Percentiles rank a stretch among this genome's conserved stretches.
Evolutionary conservation across 2,329 filamentous ascomycete genomes (phyloP).

Genomic region (Fusarium austroafricanum): DNA sequence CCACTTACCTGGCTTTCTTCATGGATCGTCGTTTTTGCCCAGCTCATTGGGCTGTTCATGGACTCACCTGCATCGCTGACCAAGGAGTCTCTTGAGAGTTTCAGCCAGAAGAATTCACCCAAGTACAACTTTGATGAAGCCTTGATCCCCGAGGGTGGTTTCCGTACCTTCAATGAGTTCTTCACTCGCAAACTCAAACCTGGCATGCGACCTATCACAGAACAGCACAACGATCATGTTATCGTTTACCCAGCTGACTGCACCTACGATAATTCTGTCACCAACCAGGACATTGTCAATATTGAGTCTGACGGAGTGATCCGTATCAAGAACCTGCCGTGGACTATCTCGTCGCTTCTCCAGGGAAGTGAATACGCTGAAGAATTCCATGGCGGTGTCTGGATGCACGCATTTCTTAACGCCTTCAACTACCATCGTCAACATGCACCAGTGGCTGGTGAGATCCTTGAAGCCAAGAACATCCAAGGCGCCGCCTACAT

Average conservation of each 20-base stretch:
- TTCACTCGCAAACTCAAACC: conserved; percentile 12
- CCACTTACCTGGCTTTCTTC: conserved; percentile 16
- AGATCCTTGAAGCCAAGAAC: conserved; percentile 11
- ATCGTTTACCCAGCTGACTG: conserved; percentile 17
- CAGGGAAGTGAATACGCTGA: conserved; percentile 1
- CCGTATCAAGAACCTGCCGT: conserved; percentile 2
- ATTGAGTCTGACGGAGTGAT: conserved; percentile 12
- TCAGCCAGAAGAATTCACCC: conserved; percentile 5
- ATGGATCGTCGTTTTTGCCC: conserved; percentile 13
- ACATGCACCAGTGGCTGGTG: neutral
- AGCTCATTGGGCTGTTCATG: conserved; percentile 20
- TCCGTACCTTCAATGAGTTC: conserved; percentile 17
- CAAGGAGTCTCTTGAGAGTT: neutral
- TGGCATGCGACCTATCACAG: neutral
- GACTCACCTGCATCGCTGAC: conserved; percentile 1
- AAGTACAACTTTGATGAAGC: conserved; percentile 10
- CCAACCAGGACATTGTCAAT: conserved; percentile 10
- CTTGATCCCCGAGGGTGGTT: conserved; percentile 5
- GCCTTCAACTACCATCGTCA: conserved; percentile 19
- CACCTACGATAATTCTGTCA: conserved; percentile 4
- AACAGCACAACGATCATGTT: neutral
- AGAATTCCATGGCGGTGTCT: conserved; percentile 12
- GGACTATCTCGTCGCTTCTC: conserved; percentile 12
- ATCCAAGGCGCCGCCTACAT: conserved; percentile 7
- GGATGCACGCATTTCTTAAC: conserved; percentile 24